A percentile compares a stretch with the other conserved stretches of the same genome.
These are phyloP conservation scores for Lipomyces yarrowii DNA, from an alignment of 1,139 yeast genomes.

Conservation along the genomic window DNA sequence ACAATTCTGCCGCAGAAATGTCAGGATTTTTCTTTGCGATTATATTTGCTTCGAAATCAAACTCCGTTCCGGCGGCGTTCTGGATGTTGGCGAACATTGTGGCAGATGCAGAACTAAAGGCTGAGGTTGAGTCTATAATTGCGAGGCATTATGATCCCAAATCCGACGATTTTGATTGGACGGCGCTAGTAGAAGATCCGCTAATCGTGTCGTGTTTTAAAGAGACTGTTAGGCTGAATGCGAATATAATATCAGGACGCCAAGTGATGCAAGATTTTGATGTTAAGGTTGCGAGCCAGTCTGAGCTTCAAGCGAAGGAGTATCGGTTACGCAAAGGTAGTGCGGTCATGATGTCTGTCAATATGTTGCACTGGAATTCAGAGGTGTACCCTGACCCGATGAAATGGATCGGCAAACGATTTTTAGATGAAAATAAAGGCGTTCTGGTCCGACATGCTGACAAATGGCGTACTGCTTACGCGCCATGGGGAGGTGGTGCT, in stretches of 20 bases:
- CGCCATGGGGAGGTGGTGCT: constrained; percentile 28
- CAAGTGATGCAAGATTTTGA: constrained; percentile 10
- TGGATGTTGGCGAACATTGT: constrained; percentile 31
- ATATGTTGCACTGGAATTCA: constrained; percentile 24
- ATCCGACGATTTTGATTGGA: constrained; percentile 29
- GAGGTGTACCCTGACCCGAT: constrained; percentile 26
- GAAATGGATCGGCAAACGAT: constrained; percentile 21
- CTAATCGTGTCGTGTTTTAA: constrained; percentile 25
- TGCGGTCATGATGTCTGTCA: constrained; percentile 13
- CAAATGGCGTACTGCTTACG: constrained; percentile 10
- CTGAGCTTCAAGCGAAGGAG: neutral
- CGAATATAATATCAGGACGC: constrained; percentile 23
- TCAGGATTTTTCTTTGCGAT: constrained; percentile 25
- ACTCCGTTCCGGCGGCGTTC: constrained; percentile 29
- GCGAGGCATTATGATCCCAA: constrained; percentile 19
- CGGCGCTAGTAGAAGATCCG: constrained; percentile 17
- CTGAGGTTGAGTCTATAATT: constrained; percentile 21
- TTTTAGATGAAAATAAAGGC: constrained; percentile 18
- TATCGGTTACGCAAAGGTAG: constrained; percentile 9
- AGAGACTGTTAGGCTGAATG: constrained; percentile 29
- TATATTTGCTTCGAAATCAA: constrained; percentile 26
- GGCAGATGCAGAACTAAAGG: constrained; percentile 16
- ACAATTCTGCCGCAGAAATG: constrained; percentile 10
- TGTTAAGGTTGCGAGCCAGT: constrained; percentile 10
- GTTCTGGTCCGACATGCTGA: constrained; percentile 11